phyloP scores from a whole-genome alignment of 805 yeast genomes.

The Starmerella powellii region DNA sequence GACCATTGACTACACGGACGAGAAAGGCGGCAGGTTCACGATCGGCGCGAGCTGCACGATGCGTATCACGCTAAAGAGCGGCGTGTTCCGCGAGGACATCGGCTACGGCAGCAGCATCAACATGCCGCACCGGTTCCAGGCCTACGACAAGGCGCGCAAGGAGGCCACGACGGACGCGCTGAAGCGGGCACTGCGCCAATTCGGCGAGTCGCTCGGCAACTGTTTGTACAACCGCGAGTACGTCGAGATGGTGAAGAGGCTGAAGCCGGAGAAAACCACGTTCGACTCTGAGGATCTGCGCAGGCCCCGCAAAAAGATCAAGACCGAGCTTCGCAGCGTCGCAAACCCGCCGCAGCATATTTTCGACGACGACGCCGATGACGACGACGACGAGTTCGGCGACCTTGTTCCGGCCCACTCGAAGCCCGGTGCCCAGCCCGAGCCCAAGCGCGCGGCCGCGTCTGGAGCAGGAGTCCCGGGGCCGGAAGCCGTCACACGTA shows the following conservation, averaged over 20 bases:
- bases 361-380: conserved; percentile 7
- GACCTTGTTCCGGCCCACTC: not conserved
- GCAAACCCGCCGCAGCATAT: not conserved
- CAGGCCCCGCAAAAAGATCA: conserved; percentile 16
- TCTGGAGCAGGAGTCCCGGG: no score
- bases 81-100: conserved; percentile 55
- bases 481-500: no score
- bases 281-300: conserved; percentile 20
- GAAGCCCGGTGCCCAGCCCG: not conserved
- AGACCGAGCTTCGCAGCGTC: not conserved
- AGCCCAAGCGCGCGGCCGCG: no score
- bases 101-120: conserved; percentile 61
- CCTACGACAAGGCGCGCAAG: conserved; percentile 66
- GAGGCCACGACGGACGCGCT: conserved; percentile 70
- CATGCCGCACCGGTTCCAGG: conserved; percentile 33
- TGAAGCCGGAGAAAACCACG: conserved; percentile 20
- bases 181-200: conserved; percentile 66
- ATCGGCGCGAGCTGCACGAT: conserved; percentile 35
- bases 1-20: conserved; percentile 41
- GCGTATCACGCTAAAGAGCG: conserved; percentile 55
- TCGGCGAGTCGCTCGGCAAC: conserved; percentile 62
- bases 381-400: not conserved
- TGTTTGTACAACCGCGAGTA: conserved; percentile 31
- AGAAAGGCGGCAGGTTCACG: conserved; percentile 20
- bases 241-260: conserved; percentile 37